Conservation (phyloP, 2,329 filamentous ascomycete species). For the Dothideomycetes sp. region DNA sequence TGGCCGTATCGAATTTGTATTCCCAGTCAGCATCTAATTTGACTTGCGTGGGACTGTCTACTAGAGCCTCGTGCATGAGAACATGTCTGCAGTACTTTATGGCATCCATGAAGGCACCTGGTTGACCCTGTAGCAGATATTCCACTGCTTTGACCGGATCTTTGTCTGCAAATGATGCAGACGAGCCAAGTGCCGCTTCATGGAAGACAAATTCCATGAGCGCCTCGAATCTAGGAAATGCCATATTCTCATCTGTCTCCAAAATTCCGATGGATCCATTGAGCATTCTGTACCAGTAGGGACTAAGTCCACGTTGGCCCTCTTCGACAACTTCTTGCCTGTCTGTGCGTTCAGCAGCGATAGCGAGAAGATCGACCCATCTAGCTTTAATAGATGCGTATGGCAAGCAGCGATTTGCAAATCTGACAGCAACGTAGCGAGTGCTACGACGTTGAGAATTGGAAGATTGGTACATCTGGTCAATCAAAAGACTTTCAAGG, state of each 20-base stretch:
- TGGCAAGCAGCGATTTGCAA: slow-evolving; percentile 78
- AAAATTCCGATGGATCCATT: slow-evolving; percentile 34
- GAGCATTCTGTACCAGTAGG: slow-evolving; percentile 59
- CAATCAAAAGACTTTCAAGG: slow-evolving; percentile 52
- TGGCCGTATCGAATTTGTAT: slow-evolving; percentile 61
- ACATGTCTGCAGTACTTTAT: slow-evolving; percentile 59
- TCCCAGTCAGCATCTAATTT: slow-evolving; percentile 76
- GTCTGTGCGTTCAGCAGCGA: slow-evolving; percentile 57
- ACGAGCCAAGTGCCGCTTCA: not conserved
- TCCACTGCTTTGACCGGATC: not conserved
- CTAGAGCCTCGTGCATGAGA: slow-evolving; percentile 49
- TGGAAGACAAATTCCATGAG: slow-evolving; percentile 26
- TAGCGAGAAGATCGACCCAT: slow-evolving; percentile 80
- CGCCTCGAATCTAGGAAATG: slow-evolving; percentile 36
- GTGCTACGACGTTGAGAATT: slow-evolving; percentile 49
- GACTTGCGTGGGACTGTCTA: slow-evolving; percentile 32
- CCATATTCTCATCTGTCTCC: slow-evolving; percentile 20
- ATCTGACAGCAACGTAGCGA: slow-evolving; percentile 74
- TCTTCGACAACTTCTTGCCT: slow-evolving; percentile 82
- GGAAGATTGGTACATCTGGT: slow-evolving; percentile 40
- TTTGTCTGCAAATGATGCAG: not conserved
- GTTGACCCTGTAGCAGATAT: slow-evolving; percentile 14
- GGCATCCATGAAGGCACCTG: slow-evolving; percentile 56
- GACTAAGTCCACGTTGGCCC: slow-evolving; percentile 77
- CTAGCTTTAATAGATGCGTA: slow-evolving; percentile 70